Percentiles rank a stretch among this genome's conserved stretches.
These are phyloP conservation scores for Cytospora mali DNA, from an alignment of 2,329 filamentous ascomycete species.

Conservation along the genomic window DNA sequence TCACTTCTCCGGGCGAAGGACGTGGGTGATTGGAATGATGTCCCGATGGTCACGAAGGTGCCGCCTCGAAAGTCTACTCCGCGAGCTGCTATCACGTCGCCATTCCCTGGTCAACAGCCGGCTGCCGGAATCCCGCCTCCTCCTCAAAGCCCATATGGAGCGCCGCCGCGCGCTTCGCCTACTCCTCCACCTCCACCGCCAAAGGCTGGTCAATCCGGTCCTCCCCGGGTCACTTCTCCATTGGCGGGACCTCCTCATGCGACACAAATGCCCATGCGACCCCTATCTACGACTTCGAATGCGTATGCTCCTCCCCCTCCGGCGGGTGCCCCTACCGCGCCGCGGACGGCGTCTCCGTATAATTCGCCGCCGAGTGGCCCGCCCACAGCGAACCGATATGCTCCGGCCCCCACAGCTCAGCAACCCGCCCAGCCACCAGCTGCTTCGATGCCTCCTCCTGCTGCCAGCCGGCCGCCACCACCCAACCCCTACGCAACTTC, in stretches of 20 bases:
- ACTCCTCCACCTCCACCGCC: constrained; percentile 82
- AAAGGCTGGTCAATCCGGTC: constrained; percentile 65
- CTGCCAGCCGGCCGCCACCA: constrained; percentile 49
- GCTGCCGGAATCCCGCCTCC: constrained; percentile 51
- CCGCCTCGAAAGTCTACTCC: constrained; percentile 75
- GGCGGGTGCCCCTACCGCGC: constrained; percentile 57
- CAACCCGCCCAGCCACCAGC: constrained; percentile 48
- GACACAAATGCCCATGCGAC: constrained; percentile 48
- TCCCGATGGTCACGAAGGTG: constrained; percentile 82
- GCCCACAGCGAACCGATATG: constrained; percentile 76
- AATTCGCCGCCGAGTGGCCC: constrained; percentile 73
- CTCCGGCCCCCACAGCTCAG: constrained; percentile 65
- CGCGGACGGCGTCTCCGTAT: constrained; percentile 82
- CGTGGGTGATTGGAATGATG: constrained; percentile 90
- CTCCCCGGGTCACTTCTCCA: constrained; percentile 74
- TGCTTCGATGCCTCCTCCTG: constrained; percentile 44
- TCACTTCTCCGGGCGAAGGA: constrained; percentile 72
- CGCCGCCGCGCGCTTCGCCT: constrained; percentile 58
- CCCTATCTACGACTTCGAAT: constrained; percentile 61
- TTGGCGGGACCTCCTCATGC: constrained; percentile 58
- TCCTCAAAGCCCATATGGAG: constrained; percentile 59
- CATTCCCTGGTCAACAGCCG: constrained; percentile 68
- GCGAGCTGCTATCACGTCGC: constrained; percentile 68
- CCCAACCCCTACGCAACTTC: constrained; percentile 51
- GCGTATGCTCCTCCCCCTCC: constrained; percentile 66